Conservation (phyloP, 805 yeast genomes). For the Tetrapisispora phaffii region DNA sequence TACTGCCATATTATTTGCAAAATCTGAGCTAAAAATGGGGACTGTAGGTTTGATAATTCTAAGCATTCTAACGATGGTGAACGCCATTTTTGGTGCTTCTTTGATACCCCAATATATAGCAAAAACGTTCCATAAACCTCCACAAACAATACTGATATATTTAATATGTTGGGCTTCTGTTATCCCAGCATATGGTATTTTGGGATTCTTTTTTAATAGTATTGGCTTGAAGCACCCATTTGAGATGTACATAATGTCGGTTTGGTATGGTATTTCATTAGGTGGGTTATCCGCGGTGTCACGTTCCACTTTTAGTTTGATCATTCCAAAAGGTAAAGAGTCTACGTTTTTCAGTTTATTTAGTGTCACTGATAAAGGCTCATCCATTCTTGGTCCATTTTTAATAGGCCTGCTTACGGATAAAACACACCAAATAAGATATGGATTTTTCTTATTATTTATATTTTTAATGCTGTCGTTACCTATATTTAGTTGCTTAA, state of each 20-base stretch:
- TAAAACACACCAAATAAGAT: constrained; percentile 61
- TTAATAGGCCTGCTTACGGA: constrained; percentile 66
- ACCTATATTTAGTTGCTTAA: constrained; percentile 45
- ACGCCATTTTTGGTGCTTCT: constrained; percentile 61
- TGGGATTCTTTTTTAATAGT: constrained; percentile 47
- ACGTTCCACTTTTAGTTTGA: constrained; percentile 54
- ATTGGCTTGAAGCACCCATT: constrained; percentile 53
- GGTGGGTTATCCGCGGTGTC: constrained; percentile 68
- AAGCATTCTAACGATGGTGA: constrained; percentile 55
- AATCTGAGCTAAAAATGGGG: constrained; percentile 57
- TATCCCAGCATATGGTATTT: constrained; percentile 62
- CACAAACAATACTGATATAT: constrained; percentile 41
- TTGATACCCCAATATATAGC: constrained; percentile 39
- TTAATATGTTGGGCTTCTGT: constrained; percentile 52
- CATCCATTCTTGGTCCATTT: constrained; percentile 64
- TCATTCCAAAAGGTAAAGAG: constrained; percentile 69
- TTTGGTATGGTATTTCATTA: constrained; percentile 66
- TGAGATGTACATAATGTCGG: constrained; percentile 61
- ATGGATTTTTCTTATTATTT: constrained; percentile 58
- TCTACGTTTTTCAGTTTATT: constrained; percentile 66
- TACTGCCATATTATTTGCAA: constrained; percentile 68
- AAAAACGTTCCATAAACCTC: constrained; percentile 31
- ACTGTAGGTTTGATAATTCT: constrained; percentile 55
- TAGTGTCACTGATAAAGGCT: constrained; percentile 73
- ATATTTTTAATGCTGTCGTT: constrained; percentile 43